Conservation (phyloP, 176 grass and related monocot species). For the Ensete glaucum region DNA sequence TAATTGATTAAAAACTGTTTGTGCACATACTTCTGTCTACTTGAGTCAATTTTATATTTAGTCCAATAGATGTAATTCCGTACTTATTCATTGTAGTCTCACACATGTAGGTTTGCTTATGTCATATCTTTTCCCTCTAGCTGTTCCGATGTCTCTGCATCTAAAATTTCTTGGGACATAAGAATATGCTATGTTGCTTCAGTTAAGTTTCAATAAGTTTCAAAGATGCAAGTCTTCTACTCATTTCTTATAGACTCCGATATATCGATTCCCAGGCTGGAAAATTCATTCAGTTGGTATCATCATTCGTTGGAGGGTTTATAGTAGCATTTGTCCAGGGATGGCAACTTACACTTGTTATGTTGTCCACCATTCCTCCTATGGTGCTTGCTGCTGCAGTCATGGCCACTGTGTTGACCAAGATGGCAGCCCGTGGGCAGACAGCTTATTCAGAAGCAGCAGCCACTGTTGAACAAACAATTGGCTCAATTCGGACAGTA, state of each 20-base stretch:
- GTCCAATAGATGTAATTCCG: neutral
- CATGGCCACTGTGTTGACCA: slow-evolving; percentile 45
- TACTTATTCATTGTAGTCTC: neutral
- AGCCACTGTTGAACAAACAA: slow-evolving; percentile 60
- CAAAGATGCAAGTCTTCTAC: neutral
- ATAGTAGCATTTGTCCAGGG: slow-evolving; percentile 66
- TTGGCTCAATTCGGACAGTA: slow-evolving; percentile 72
- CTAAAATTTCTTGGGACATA: no score
- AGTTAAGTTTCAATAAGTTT: neutral
- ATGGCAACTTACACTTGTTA: slow-evolving; percentile 80
- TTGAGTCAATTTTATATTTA: neutral
- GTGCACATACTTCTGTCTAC: neutral
- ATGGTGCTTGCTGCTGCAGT: slow-evolving; percentile 50
- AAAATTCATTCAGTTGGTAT: slow-evolving; percentile 61
- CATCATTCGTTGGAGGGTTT: slow-evolving; percentile 74
- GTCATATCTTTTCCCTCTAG: no score
- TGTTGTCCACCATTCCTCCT: slow-evolving; percentile 62
- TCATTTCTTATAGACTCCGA: neutral
- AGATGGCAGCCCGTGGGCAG: slow-evolving; percentile 52
- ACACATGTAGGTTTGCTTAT: no score
- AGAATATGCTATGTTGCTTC: neutral
- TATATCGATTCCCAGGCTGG: slow-evolving; percentile 39
- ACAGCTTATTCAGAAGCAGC: slow-evolving; percentile 56
- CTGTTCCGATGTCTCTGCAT: no score
- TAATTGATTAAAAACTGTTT: no score